These are phyloP conservation scores for Tolypocladium endophyticum DNA, from an alignment of 2,329 filamentous ascomycete species.

Conservation along the genomic window DNA sequence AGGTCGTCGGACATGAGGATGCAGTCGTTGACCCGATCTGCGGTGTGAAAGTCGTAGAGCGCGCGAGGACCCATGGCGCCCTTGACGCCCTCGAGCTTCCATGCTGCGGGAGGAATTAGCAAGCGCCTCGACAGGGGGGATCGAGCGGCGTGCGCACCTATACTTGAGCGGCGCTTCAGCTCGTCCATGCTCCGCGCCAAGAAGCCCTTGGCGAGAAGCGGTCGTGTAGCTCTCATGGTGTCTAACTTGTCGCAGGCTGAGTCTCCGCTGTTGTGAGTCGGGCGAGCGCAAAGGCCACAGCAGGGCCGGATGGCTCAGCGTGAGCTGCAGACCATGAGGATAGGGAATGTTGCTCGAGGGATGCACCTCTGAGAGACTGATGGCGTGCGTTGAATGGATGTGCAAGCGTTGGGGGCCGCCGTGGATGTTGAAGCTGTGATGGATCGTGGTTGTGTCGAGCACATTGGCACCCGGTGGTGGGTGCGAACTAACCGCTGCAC, in stretches of 20 bases:
- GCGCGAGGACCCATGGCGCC: slow-evolving; percentile 52
- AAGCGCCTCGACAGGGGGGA: background rate
- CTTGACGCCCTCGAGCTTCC: slow-evolving; percentile 60
- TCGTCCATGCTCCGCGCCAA: slow-evolving; percentile 49
- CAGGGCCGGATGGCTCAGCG: slow-evolving; percentile 19
- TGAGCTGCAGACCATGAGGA: slow-evolving; percentile 10
- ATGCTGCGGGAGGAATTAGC: slow-evolving; percentile 33
- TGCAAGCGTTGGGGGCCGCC: background rate
- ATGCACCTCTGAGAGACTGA: background rate
- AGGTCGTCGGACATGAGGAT: slow-evolving; percentile 82
- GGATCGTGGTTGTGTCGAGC: background rate
- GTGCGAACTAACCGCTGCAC: background rate
- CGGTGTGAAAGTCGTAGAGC: slow-evolving; percentile 51
- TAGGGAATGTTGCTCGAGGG: too few species aligned
- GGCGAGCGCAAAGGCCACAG: background rate
- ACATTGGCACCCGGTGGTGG: background rate
- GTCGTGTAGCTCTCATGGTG: slow-evolving; percentile 37
- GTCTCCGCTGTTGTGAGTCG: background rate
- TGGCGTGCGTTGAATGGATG: background rate
- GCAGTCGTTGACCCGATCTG: slow-evolving; percentile 36
- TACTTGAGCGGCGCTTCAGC: slow-evolving; percentile 43
- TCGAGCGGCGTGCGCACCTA: slow-evolving; percentile 29
- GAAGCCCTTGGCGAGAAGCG: slow-evolving; percentile 40
- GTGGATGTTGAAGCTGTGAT: background rate
- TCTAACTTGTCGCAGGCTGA: background rate